Percentiles rank a stretch among this genome's conserved stretches.
phyloP scores from a whole-genome alignment of 352 stramenopile species.

The Phytophthora sp. region DNA sequence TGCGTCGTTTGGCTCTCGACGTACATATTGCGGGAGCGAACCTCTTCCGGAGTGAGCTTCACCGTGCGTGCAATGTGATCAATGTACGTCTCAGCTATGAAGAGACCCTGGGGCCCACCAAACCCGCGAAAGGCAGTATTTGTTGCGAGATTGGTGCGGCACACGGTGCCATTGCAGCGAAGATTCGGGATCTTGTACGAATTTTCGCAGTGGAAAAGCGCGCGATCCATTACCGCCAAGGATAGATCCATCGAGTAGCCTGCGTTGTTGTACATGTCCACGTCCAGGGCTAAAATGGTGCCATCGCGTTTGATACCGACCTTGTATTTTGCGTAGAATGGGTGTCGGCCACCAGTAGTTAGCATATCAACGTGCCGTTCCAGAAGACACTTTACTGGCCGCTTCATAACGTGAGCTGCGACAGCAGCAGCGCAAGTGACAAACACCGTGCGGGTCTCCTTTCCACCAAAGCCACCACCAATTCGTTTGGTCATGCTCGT shows the following conservation, averaged over 20 bases:
- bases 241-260: constrained; percentile 96
- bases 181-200: constrained; percentile 95
- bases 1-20: constrained; percentile 87
- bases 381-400: constrained; percentile 91
- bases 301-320: constrained; percentile 85
- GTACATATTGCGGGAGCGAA: constrained; percentile 95
- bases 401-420: constrained; percentile 86
- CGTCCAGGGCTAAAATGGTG: constrained; percentile 90
- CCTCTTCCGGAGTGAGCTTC: constrained; percentile 62
- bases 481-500: constrained; percentile 94
- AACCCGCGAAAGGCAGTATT: constrained; percentile 97
- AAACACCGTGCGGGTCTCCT: constrained; percentile 94
- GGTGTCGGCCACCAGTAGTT: constrained; percentile 92
- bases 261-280: constrained; percentile 95
- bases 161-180: constrained; percentile 87
- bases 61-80: constrained; percentile 93
- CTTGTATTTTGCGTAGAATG: constrained; percentile 95
- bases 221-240: constrained; percentile 93
- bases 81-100: constrained; percentile 94
- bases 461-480: constrained; percentile 96
- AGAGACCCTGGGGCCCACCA: constrained; percentile 93
- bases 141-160: constrained; percentile 94
- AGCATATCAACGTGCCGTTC: constrained; percentile 96
- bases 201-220: constrained; percentile 96
- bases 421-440: constrained; percentile 91